Conservation (phyloP, 345 rosid species). For the Rubroshorea leprosula region DNA sequence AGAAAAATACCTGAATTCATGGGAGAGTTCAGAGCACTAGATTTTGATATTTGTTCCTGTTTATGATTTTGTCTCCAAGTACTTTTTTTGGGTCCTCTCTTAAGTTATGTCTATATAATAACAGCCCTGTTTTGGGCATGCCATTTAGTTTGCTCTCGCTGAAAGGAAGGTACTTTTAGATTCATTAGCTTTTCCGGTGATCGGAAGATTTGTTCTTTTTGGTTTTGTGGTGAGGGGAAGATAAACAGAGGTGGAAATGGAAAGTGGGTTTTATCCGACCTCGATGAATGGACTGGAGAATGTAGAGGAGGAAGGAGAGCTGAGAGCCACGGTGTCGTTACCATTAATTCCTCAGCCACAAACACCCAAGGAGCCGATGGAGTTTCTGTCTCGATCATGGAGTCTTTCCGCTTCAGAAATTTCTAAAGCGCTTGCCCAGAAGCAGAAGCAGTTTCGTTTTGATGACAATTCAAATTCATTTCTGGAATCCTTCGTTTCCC, state of each 20-base stretch:
- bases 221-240: not conserved
- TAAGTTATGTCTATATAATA: slow-evolving; percentile 15
- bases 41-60: slow-evolving; percentile 20
- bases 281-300: slow-evolving; percentile 43
- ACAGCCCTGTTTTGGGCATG: slow-evolving; percentile 1
- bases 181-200: too few relatives aligned
- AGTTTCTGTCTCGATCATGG: slow-evolving; percentile 92
- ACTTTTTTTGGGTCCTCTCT: slow-evolving; percentile 7
- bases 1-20: slow-evolving; percentile 25
- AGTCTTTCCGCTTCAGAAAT: slow-evolving; percentile 87
- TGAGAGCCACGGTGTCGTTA: slow-evolving; percentile 27
- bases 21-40: slow-evolving; percentile 47
- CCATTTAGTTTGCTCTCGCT: too few relatives aligned
- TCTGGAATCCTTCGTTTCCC: slow-evolving; percentile 34
- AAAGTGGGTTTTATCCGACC: slow-evolving; percentile 38
- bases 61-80: slow-evolving; percentile 21
- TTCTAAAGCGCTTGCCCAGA: slow-evolving; percentile 80
- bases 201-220: too few relatives aligned
- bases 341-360: slow-evolving; percentile 69
- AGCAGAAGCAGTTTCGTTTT: slow-evolving; percentile 40
- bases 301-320: slow-evolving; percentile 52
- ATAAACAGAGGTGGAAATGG: slow-evolving; percentile 37
- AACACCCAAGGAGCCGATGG: slow-evolving; percentile 90
- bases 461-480: slow-evolving; percentile 28
- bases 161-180: too few relatives aligned